Evolutionary conservation across 768 basidiomycete genomes (phyloP).

Genomic region (Coprinopsis cinerea): DNA sequence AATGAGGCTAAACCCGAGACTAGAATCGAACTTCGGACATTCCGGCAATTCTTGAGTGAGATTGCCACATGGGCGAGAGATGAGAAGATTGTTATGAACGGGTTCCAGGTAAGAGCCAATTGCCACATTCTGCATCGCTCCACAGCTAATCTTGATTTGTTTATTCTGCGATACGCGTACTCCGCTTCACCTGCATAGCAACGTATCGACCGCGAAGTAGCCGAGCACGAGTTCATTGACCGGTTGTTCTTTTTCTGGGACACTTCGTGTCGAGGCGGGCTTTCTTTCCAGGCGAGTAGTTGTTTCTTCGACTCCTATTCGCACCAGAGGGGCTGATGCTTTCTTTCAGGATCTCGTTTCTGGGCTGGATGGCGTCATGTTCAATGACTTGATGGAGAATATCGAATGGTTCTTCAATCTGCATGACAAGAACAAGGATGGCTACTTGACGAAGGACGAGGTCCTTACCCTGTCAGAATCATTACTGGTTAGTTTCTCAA

Average conservation of each 20-base stretch:
- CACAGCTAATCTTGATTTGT: no score
- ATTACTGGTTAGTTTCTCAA: conserved; percentile 57
- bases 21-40: conserved; percentile 78
- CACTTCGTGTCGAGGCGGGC: conserved; percentile 65
- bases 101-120: conserved; percentile 60
- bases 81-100: conserved; percentile 89
- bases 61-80: conserved; percentile 94
- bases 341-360: conserved; percentile 70
- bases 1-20: conserved; percentile 84
- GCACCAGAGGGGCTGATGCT: conserved; percentile 2
- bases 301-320: no score
- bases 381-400: conserved; percentile 96
- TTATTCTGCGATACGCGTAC: not conserved
- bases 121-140: not conserved
- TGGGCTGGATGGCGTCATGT: conserved; percentile 88
- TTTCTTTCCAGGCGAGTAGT: conserved; percentile 78
- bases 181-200: conserved; percentile 40
- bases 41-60: conserved; percentile 85
- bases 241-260: conserved; percentile 96
- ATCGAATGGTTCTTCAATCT: conserved; percentile 99
- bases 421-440: conserved; percentile 95
- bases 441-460: conserved; percentile 92
- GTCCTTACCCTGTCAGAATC: conserved; percentile 93
- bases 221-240: conserved; percentile 94
- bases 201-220: conserved; percentile 83